phyloP scores from a whole-genome alignment of 352 stramenopile genomes.

The Globisporangium mamillatum region DNA sequence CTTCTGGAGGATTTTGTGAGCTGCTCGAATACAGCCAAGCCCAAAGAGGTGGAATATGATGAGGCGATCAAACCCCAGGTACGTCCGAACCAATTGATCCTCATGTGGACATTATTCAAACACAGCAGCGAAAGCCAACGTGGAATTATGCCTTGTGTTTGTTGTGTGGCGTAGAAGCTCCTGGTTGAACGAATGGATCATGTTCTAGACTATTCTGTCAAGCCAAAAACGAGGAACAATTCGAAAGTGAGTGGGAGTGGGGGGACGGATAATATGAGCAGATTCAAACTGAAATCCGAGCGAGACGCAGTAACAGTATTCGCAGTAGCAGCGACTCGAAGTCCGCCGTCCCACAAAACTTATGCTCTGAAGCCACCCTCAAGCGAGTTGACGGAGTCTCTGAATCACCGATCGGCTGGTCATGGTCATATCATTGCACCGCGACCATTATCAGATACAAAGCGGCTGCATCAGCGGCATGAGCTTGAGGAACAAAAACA shows the following conservation, averaged over 20 bases:
- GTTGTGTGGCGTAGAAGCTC: neutral
- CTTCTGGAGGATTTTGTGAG: constrained; percentile 47
- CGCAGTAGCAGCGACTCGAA: too few species aligned
- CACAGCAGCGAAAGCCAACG: neutral
- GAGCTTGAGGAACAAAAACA: neutral
- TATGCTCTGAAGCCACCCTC: too few species aligned
- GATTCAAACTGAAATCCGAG: neutral
- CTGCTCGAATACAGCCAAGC: neutral
- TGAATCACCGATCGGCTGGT: too few species aligned
- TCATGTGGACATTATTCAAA: neutral
- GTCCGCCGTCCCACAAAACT: too few species aligned
- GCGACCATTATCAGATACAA: too few species aligned
- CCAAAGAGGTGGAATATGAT: neutral
- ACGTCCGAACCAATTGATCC: neutral
- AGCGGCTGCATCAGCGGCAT: too few species aligned
- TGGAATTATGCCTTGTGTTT: neutral
- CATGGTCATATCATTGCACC: too few species aligned
- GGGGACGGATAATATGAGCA: neutral
- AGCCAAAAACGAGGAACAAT: neutral
- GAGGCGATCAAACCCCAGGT: neutral
- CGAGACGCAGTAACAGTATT: neutral
- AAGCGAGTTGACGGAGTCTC: too few species aligned
- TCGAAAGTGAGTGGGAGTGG: neutral
- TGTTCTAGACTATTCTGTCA: neutral
- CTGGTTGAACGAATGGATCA: neutral